Evolutionary conservation across 805 yeast genomes (phyloP), one percentile per base, ranked within the genome.

Genomic region (Candida xyloterini): DNA sequence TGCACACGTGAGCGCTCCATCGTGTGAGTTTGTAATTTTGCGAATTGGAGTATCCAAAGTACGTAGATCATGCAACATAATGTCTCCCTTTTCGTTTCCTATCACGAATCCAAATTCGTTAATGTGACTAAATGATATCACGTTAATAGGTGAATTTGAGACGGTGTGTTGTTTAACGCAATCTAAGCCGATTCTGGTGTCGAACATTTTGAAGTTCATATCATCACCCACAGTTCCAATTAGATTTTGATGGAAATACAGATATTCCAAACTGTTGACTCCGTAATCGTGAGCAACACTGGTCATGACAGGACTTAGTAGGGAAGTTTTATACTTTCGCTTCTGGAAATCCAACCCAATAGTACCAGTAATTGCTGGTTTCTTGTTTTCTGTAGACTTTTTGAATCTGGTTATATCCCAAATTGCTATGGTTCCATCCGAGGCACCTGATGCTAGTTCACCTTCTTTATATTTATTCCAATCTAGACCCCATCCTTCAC

Each of bases 391-490:
- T 8, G 43, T 26, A 1, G 40, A 14, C 27, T 40, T 40, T 8
- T 50, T 35, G 42, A 66, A 74, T 43, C 62, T 59, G 10, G 63
- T 73, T 2, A 90, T 62, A 56, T 90, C 91, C 81, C 84, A 87
- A 2, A 84, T 47, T 16, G 76, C 76, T 2, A 86, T 62, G 6
- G 68, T 55, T 3, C 93, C 93, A 45, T 74, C 80, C 51, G 79
- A 71, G 15, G 85, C 73, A 3, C 81, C 85, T 1, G 83, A 65
- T 0, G 80, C 67, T 25, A 85, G 53, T 5, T 60, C 56, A 0
- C 90, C 95, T 52, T 82, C 82, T 13, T 57, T 65, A 37, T 71
- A 74, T 8, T 60, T 57, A 54, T 86, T 88, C 96, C 96, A 90
- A 42, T 77, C 75, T 4, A 87, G 51, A 0, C 90, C 87, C 59